These are phyloP conservation scores for Debaryomycetaceae sp. DNA, from an alignment of 1,139 yeast genomes.

Conservation along the genomic window DNA sequence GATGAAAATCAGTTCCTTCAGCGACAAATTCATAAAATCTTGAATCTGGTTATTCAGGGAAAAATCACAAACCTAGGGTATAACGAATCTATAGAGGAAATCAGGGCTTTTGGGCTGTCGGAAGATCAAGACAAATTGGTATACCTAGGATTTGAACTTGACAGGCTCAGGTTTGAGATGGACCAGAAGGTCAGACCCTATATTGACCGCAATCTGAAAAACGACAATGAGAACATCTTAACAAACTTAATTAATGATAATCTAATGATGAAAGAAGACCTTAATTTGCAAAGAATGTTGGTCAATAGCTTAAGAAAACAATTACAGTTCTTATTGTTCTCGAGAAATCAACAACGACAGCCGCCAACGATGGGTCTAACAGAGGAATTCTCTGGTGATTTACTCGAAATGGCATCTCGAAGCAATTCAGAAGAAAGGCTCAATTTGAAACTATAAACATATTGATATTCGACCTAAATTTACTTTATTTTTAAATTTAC, in stretches of 20 bases:
- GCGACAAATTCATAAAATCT: constrained; percentile 42
- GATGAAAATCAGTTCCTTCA: constrained; percentile 32
- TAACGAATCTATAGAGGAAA: constrained; percentile 46
- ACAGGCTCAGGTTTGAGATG: constrained; percentile 40
- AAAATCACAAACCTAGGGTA: constrained; percentile 52
- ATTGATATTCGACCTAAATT: background rate
- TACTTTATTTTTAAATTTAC: too few species aligned
- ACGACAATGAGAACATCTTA: constrained; percentile 36
- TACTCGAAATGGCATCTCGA: constrained; percentile 21
- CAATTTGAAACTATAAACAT: constrained; percentile 25
- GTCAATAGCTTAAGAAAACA: constrained; percentile 50
- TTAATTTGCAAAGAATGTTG: constrained; percentile 44
- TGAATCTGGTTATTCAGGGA: constrained; percentile 50
- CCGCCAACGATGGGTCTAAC: constrained; percentile 1
- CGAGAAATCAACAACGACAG: constrained; percentile 17
- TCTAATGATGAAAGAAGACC: constrained; percentile 46
- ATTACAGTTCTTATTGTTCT: constrained; percentile 45
- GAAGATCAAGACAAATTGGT: constrained; percentile 31
- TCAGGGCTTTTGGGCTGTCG: constrained; percentile 21
- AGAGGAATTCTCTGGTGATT: constrained; percentile 9
- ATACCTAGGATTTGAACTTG: constrained; percentile 36
- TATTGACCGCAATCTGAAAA: constrained; percentile 28
- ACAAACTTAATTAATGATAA: constrained; percentile 42
- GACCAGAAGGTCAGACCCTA: constrained; percentile 40
- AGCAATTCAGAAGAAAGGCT: constrained; percentile 38